These are phyloP conservation scores for Kazachstania sp. DNA, from an alignment of 1,139 yeast genomes.

Conservation along the genomic window DNA sequence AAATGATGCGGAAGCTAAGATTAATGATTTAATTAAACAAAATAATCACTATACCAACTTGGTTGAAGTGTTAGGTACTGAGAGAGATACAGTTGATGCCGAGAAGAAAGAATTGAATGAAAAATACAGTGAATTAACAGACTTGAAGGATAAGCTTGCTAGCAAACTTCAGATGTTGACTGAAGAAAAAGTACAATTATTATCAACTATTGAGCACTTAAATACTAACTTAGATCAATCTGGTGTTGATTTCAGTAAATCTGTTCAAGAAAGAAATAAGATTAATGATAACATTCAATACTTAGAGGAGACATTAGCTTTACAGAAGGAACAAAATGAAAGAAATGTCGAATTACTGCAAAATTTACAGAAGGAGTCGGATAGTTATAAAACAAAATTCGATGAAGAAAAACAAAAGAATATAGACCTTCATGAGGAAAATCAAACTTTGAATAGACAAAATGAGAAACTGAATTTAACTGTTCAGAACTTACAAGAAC, in stretches of 20 bases:
- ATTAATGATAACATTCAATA: conserved; percentile 26
- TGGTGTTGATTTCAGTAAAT: conserved; percentile 39
- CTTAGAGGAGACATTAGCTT: conserved; percentile 28
- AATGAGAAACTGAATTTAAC: conserved; percentile 33
- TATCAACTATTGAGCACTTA: conserved; percentile 40
- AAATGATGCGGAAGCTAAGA: conserved; percentile 44
- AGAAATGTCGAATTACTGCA: conserved; percentile 33
- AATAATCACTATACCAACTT: conserved; percentile 42
- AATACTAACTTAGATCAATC: conserved; percentile 41
- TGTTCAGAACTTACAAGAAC: conserved; percentile 32
- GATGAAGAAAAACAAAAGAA: conserved; percentile 34
- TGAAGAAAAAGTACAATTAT: conserved; percentile 42
- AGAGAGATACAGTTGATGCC: conserved; percentile 38
- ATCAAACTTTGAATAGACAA: conserved; percentile 28
- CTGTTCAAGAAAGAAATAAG: conserved; percentile 39
- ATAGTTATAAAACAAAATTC: conserved; percentile 22
- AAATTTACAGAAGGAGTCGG: conserved; percentile 29
- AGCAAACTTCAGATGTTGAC: conserved; percentile 28
- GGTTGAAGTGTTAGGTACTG: conserved; percentile 40
- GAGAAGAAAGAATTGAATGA: conserved; percentile 38
- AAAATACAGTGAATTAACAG: conserved; percentile 34
- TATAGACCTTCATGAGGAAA: conserved; percentile 33
- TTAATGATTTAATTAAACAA: conserved; percentile 42
- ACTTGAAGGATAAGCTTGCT: conserved; percentile 38
- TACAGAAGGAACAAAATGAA: conserved; percentile 27